These are phyloP conservation scores for Neofusicoccum umdonicola DNA, from an alignment of 2,329 filamentous ascomycete genomes.

Conservation along the genomic window DNA sequence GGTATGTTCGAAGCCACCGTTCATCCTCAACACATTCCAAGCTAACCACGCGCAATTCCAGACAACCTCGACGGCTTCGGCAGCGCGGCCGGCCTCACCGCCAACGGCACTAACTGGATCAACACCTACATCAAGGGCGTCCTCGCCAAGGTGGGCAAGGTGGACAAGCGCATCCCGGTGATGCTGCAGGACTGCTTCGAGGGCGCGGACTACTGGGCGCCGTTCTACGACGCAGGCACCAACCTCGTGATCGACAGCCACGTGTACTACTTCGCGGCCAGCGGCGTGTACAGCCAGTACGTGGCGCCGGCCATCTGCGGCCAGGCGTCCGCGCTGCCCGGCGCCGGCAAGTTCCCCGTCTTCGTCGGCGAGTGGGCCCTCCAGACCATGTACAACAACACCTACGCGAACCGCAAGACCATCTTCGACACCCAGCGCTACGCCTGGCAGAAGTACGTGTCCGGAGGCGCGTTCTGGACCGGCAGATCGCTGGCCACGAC, in stretches of 20 bases:
- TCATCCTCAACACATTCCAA: too few relatives aligned
- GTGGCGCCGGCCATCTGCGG: constrained; percentile 21
- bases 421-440: constrained; percentile 34
- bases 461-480: constrained; percentile 33
- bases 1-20: constrained; percentile 23
- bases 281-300: constrained; percentile 20
- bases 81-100: constrained; percentile 30
- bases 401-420: constrained; percentile 26
- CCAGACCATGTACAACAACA: constrained; percentile 34
- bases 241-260: constrained; percentile 28
- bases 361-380: constrained; percentile 39
- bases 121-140: constrained; percentile 34
- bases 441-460: constrained; percentile 32
- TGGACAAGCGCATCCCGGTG: constrained; percentile 22
- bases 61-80: constrained; percentile 32
- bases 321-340: constrained; percentile 21
- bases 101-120: constrained; percentile 31
- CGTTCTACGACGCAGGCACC: constrained; percentile 15
- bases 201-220: constrained; percentile 24
- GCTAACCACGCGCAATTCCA: too few relatives aligned
- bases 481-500: constrained; percentile 23
- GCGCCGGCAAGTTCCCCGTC: constrained; percentile 23
- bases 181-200: constrained; percentile 25
- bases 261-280: constrained; percentile 27
- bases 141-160: constrained; percentile 20